A percentile compares a stretch with the other conserved stretches of the same genome.
These are phyloP conservation scores for Mycena capillaripes DNA, from an alignment of 768 basidiomycete species.

Conservation along the genomic window DNA sequence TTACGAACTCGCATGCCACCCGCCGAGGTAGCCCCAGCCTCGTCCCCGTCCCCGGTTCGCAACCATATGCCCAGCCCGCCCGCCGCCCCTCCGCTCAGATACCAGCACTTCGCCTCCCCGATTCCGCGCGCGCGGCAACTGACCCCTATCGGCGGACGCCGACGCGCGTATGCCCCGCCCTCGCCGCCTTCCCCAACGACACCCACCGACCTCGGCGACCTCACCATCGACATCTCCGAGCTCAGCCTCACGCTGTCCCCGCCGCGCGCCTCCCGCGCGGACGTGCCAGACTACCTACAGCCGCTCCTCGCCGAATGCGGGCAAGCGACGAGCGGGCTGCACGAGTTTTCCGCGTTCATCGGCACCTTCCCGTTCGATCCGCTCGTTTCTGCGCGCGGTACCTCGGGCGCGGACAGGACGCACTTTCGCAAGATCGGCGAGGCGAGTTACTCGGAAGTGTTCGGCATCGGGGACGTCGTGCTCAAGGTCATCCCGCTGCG, in stretches of 20 bases:
- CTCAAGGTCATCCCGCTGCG: conserved; percentile 89
- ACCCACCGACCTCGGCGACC: conserved; percentile 62
- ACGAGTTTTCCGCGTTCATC: conserved; percentile 89
- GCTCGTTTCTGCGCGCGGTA: conserved; percentile 55
- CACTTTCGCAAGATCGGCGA: conserved; percentile 92
- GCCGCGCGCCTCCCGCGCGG: conserved; percentile 40
- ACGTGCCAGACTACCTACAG: conserved; percentile 66
- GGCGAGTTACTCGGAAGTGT: conserved; percentile 97
- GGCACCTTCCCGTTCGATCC: conserved; percentile 84
- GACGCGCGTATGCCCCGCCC: conserved; percentile 58
- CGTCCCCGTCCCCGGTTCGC: conserved; percentile 32
- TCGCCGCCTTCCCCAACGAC: conserved; percentile 71
- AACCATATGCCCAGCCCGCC: neutral
- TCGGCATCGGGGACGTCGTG: conserved; percentile 90
- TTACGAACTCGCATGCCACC: conserved; percentile 41
- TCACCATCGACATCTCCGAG: conserved; percentile 64
- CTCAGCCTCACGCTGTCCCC: conserved; percentile 51
- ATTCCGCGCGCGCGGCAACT: conserved; percentile 69
- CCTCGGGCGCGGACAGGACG: conserved; percentile 32
- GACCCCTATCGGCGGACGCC: conserved; percentile 71
- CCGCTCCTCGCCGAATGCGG: conserved; percentile 81
- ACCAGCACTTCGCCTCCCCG: conserved; percentile 47
- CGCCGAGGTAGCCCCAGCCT: conserved; percentile 26
- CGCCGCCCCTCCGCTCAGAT: conserved; percentile 28
- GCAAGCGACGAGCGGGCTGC: conserved; percentile 70